Evolutionary conservation across 345 rosid species (phyloP).

Genomic region (Lepidium africanum): DNA sequence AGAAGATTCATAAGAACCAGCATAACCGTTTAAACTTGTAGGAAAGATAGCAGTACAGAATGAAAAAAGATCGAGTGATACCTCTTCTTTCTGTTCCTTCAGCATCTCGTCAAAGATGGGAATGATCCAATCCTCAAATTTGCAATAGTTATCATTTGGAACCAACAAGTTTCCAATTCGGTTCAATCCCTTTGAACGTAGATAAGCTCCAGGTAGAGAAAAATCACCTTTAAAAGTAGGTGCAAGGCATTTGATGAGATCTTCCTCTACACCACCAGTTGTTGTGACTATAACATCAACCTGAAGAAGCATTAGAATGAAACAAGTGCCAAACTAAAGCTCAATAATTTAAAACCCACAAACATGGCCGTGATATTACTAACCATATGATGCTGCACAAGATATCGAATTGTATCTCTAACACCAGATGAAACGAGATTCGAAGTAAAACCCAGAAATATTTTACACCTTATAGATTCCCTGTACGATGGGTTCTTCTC

Average conservation of each 20-base stretch:
- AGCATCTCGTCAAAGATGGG: conserved; percentile 87
- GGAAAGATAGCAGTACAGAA: neutral
- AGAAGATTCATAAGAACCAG: neutral
- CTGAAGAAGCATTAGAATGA: conserved; percentile 29
- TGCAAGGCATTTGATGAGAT: conserved; percentile 91
- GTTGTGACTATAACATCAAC: conserved; percentile 94
- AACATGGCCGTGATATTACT: conserved; percentile 1
- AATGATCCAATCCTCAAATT: conserved; percentile 94
- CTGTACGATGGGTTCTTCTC: conserved; percentile 58
- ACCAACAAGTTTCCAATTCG: conserved; percentile 88
- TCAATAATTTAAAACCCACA: neutral
- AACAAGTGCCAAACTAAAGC: neutral
- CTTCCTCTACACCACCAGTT: conserved; percentile 97
- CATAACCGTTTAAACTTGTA: neutral
- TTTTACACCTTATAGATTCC: conserved; percentile 67
- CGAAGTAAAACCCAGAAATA: conserved; percentile 94
- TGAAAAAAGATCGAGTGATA: neutral
- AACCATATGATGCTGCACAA: conserved; percentile 88
- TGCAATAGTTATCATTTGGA: conserved; percentile 94
- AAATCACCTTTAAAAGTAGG: conserved; percentile 89
- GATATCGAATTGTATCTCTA: conserved; percentile 76
- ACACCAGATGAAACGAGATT: conserved; percentile 92
- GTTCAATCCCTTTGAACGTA: conserved; percentile 82
- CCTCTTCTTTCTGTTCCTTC: conserved; percentile 90
- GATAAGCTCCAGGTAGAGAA: conserved; percentile 62